These are phyloP conservation scores for Quercus robur DNA, from an alignment of 306 rosid species.

Conservation along the genomic window DNA sequence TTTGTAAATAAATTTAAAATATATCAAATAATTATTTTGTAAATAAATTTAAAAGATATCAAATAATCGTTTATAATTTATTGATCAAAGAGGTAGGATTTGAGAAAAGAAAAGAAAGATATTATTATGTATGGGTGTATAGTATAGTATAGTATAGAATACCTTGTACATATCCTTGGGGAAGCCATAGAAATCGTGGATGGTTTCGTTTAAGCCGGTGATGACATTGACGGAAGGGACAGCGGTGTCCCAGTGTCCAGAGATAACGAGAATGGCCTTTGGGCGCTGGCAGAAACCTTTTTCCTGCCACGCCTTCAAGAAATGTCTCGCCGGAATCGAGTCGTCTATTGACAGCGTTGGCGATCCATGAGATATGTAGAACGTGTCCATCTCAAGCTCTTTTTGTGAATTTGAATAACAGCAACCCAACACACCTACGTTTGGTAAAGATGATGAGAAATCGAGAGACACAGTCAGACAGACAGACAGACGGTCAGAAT, in stretches of 20 bases:
- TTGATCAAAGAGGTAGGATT: too few species aligned
- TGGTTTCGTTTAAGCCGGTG: conserved; percentile 43
- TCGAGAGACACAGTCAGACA: too few species aligned
- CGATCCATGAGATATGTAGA: conserved; percentile 71
- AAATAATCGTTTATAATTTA: too few species aligned
- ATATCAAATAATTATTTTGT: too few species aligned
- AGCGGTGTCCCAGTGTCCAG: conserved; percentile 73
- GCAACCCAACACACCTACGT: too few species aligned
- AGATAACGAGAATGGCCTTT: conserved; percentile 52
- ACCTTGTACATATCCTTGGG: conserved; percentile 72
- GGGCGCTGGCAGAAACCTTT: conserved; percentile 28
- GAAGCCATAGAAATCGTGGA: conserved; percentile 76
- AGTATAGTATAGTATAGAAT: not conserved
- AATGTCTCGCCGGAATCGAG: conserved; percentile 39
- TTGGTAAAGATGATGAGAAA: too few species aligned
- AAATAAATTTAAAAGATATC: too few species aligned
- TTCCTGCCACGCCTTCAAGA: conserved; percentile 56
- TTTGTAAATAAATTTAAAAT: too few species aligned
- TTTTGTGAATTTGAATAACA: too few species aligned
- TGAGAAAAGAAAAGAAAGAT: too few species aligned
- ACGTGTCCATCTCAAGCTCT: conserved; percentile 31
- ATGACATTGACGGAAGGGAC: conserved; percentile 55
- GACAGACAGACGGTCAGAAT: too few species aligned
- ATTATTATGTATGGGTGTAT: too few species aligned
- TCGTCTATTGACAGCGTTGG: conserved; percentile 67